These are phyloP conservation scores for Mortierella hygrophila DNA, from an alignment of 192 early-diverging fungal genomes.

Conservation along the genomic window DNA sequence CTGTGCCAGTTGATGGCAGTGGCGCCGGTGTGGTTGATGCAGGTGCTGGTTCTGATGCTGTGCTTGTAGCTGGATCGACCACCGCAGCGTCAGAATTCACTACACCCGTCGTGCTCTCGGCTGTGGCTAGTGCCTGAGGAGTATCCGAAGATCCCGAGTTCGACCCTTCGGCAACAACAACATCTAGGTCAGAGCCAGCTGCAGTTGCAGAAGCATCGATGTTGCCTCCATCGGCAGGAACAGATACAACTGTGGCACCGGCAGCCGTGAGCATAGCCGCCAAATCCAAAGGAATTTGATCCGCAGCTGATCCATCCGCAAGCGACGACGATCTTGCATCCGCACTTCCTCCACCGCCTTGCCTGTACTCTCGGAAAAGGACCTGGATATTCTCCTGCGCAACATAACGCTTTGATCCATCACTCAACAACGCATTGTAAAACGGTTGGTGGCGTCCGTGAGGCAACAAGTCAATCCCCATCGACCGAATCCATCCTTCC, in stretches of 20 bases:
- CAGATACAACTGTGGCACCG: not conserved
- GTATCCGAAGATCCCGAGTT: not conserved
- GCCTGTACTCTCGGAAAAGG: constrained; percentile 27
- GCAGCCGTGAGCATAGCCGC: not conserved
- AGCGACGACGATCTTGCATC: not conserved
- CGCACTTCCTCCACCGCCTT: too few species aligned
- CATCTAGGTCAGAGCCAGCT: not conserved
- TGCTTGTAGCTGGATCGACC: not conserved
- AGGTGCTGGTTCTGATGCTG: not conserved
- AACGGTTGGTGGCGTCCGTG: constrained; percentile 54
- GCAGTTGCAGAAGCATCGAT: not conserved
- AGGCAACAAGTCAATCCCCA: constrained; percentile 33
- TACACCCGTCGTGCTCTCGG: not conserved
- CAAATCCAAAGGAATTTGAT: constrained; percentile 14
- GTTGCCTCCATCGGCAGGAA: not conserved
- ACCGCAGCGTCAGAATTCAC: not conserved
- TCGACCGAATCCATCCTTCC: constrained; percentile 38
- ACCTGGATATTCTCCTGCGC: constrained; percentile 55
- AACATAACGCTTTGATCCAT: constrained; percentile 47
- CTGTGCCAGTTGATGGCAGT: not conserved
- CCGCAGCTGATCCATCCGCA: not conserved
- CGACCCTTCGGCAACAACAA: not conserved
- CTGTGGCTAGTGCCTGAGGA: not conserved
- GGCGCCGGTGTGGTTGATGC: not conserved
- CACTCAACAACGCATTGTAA: constrained; percentile 38